Percentiles rank a stretch among this genome's conserved stretches.
These are phyloP conservation scores for Metarhizium rileyi DNA, from an alignment of 2,329 filamentous ascomycete genomes.

Conservation along the genomic window DNA sequence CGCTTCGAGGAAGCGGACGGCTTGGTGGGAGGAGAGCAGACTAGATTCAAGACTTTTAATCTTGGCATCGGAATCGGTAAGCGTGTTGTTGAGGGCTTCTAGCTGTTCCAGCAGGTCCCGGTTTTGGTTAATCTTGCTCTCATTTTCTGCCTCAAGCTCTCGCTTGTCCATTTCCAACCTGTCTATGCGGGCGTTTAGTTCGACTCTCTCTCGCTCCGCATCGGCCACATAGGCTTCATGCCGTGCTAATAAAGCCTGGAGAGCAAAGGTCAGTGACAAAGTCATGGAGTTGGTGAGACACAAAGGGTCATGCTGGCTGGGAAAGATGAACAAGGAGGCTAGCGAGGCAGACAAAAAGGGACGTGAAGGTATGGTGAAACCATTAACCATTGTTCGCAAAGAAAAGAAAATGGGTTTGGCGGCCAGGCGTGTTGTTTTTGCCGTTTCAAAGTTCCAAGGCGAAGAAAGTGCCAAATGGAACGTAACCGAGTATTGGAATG, in stretches of 20 bases:
- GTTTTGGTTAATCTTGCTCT: slow-evolving; percentile 73
- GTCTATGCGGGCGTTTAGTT: slow-evolving; percentile 64
- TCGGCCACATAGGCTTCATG: slow-evolving; percentile 94
- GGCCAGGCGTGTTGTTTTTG: not conserved
- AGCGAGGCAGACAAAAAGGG: not conserved
- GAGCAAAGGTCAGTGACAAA: slow-evolving; percentile 58
- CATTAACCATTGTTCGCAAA: not conserved
- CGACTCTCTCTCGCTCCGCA: slow-evolving; percentile 72
- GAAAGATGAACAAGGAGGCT: not conserved
- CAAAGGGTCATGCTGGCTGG: not conserved
- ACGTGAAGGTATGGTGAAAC: not conserved
- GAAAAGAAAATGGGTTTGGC: not conserved
- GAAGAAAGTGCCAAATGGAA: not conserved
- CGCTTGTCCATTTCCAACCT: slow-evolving; percentile 66
- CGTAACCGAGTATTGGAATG: slow-evolving; percentile 2
- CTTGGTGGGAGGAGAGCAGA: slow-evolving; percentile 66
- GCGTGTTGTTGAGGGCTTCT: slow-evolving; percentile 70
- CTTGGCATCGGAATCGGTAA: slow-evolving; percentile 69
- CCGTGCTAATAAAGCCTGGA: slow-evolving; percentile 80
- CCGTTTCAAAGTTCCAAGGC: not conserved
- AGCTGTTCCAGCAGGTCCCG: slow-evolving; percentile 71
- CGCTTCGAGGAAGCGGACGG: slow-evolving; percentile 63
- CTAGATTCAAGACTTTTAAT: slow-evolving; percentile 69
- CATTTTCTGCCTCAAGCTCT: slow-evolving; percentile 67
- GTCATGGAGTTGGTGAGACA: slow-evolving; percentile 10